Evolutionary conservation across 2,329 filamentous ascomycete species (phyloP).

Genomic region (Cadophora malorum): DNA sequence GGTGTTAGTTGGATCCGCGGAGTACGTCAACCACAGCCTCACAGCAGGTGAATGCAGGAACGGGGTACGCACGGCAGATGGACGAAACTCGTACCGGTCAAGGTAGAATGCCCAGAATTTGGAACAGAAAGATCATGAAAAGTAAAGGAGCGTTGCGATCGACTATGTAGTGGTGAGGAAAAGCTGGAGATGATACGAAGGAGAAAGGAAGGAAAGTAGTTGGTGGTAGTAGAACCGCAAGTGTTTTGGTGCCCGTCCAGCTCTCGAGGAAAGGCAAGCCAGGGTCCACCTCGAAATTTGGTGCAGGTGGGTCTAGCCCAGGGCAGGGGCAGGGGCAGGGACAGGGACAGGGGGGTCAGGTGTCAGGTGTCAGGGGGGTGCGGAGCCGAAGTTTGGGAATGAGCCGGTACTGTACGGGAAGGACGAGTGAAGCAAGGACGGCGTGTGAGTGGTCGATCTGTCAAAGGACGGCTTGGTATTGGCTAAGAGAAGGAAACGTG

Average conservation of each 20-base stretch:
- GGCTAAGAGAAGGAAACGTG: neutral
- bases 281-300: neutral
- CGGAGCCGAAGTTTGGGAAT: neutral
- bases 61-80: slow-evolving; percentile 23
- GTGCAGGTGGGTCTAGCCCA: neutral
- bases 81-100: slow-evolving; percentile 32
- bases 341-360: neutral
- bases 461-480: neutral
- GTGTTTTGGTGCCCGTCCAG: no score
- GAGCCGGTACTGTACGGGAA: neutral
- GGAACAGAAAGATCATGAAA: slow-evolving; percentile 29
- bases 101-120: slow-evolving; percentile 30
- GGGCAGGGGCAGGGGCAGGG: neutral
- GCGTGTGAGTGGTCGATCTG: slow-evolving; percentile 1
- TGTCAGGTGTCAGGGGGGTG: no score
- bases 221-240: no score
- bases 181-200: neutral
- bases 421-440: neutral
- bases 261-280: neutral
- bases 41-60: neutral
- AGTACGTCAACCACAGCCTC: slow-evolving; percentile 23
- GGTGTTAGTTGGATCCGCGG: slow-evolving; percentile 24
- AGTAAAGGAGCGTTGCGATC: slow-evolving; percentile 26
- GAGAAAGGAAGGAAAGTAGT: neutral
- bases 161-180: slow-evolving; percentile 12